Evolutionary conservation across 495 filamentous ascomycete species (phyloP).

Genomic region (Lasiosphaeriaceae sp.): DNA sequence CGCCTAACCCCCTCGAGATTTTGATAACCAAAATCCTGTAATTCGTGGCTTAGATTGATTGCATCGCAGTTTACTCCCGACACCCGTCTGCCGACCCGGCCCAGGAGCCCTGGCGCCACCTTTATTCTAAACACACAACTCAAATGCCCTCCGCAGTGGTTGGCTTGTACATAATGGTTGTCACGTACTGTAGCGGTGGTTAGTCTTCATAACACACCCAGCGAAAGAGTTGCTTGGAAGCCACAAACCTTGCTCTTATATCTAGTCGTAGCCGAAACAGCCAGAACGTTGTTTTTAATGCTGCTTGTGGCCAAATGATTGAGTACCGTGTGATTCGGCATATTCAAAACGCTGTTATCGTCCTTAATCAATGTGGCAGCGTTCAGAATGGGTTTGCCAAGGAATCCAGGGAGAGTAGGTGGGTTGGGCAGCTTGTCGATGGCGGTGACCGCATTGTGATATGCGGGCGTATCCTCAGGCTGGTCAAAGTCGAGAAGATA

Average conservation of each 20-base stretch:
- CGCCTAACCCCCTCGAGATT: not conserved
- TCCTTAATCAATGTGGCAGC: constrained; percentile 88
- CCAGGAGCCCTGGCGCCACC: not conserved
- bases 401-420: constrained; percentile 82
- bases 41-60: not conserved
- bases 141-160: constrained; percentile 41
- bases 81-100: not conserved
- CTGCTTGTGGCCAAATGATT: constrained; percentile 98
- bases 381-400: constrained; percentile 93
- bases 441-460: constrained; percentile 63
- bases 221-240: not conserved
- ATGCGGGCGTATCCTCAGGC: constrained; percentile 67
- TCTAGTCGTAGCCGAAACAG: constrained; percentile 94
- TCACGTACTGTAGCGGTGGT: constrained; percentile 72
- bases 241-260: constrained; percentile 84
- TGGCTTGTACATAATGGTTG: constrained; percentile 95
- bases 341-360: constrained; percentile 90
- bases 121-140: not conserved
- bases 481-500: constrained; percentile 84
- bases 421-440: constrained; percentile 75
- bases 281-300: constrained; percentile 92
- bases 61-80: constrained; percentile 3
- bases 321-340: constrained; percentile 94
- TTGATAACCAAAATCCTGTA: not conserved
- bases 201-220: constrained; percentile 4